Base-by-base conservation (phyloP, 257 asterid genomes). In the Nicotiana obtusifolia region DNA sequence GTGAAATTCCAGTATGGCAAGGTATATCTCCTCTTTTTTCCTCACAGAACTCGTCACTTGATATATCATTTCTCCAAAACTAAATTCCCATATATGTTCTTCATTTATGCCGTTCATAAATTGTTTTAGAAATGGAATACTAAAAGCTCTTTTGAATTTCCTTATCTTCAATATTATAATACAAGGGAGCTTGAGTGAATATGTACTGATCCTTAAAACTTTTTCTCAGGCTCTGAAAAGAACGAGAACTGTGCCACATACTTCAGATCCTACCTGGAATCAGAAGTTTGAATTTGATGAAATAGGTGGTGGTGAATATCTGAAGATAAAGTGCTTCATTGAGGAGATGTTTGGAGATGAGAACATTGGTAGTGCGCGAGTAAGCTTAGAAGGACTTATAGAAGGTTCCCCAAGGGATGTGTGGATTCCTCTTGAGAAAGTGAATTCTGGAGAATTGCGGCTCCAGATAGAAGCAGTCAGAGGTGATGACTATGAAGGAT, bases 211-310 rank as follows among this genome's bases (percentile, higher is more conserved):
- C 80, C 80, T 56, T 69, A 35, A 35, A 30, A 67, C 71, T 77
- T 69, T 80, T 85, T 69, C 85, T 64, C 91, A 96, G 99, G 88
- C 86, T 16, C 83, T 85, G 81, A 88, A 86, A 64, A 93, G 83
- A 87, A 92, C 98, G 19, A 89, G 84, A 86, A 81, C 95, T n/a
- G 96, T 84, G 66, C 83, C 90, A 81, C 93, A 84, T 85, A 84
- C 97, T 53, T 57, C 98, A 30, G 92, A 91, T 80, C 94, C 98
- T 62, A 62, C 81, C 33, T 96, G 98, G 98, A 90, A 94, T 81
- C 97, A 96, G 86, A 96, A 85, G 90, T 96, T 94, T 77, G 99
- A 94, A 82, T 92, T 96, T 52, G 98, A 93, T 68, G 99, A 96
- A 91, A 89, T 94, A 83, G 91, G 89, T 79, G 94, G 89, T 69